Evolutionary conservation across 2,329 filamentous ascomycete species (phyloP).

Genomic region (Sporothrix brasiliensis): DNA sequence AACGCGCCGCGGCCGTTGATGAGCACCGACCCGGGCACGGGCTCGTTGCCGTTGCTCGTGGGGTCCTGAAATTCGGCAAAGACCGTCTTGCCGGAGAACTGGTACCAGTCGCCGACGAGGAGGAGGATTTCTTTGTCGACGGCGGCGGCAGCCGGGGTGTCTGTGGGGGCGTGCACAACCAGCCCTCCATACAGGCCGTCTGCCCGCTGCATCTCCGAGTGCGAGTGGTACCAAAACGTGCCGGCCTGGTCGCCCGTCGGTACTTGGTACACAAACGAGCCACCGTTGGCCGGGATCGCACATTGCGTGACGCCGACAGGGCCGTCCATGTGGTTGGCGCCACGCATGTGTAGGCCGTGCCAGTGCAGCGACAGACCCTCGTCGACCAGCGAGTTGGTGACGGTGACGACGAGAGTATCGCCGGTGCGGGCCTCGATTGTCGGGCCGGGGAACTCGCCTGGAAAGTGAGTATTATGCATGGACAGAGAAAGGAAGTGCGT

Average conservation of each 20-base stretch:
- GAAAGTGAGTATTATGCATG: neutral
- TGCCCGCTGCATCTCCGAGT: conserved; percentile 70
- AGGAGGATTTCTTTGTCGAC: conserved; percentile 68
- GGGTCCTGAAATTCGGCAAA: conserved; percentile 30
- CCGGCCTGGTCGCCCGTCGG: conserved; percentile 36
- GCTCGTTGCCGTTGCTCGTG: conserved; percentile 39
- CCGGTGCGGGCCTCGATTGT: conserved; percentile 53
- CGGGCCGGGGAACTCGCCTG: conserved; percentile 51
- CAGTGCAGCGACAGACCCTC: conserved; percentile 51
- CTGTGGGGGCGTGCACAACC: conserved; percentile 63
- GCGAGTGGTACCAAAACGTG: conserved; percentile 65
- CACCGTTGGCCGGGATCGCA: conserved; percentile 60
- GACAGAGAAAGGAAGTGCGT: too few relatives aligned
- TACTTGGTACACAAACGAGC: conserved; percentile 60
- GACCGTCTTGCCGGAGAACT: conserved; percentile 24
- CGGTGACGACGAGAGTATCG: conserved; percentile 49
- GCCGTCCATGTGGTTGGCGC: conserved; percentile 66
- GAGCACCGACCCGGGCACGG: conserved; percentile 52
- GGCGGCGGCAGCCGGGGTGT: conserved; percentile 52
- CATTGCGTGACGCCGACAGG: conserved; percentile 68
- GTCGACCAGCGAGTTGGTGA: conserved; percentile 46
- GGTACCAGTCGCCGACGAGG: conserved; percentile 68
- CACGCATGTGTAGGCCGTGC: conserved; percentile 50
- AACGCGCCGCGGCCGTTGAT: conserved; percentile 53
- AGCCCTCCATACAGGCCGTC: conserved; percentile 65